These are phyloP conservation scores for Talaromyces funiculosus DNA, from an alignment of 2,329 filamentous ascomycete species.

Conservation along the genomic window DNA sequence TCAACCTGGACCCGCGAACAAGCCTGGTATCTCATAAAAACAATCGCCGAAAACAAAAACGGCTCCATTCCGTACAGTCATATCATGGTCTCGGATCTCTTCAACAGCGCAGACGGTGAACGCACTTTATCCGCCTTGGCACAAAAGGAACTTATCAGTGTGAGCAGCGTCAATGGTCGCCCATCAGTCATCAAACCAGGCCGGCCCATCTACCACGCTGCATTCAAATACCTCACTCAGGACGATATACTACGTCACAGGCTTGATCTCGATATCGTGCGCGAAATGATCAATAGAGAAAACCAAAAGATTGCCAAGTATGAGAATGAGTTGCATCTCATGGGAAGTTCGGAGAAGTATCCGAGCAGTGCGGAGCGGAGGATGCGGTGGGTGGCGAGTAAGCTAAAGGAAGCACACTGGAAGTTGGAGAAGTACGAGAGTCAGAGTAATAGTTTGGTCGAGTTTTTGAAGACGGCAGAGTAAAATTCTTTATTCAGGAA, in stretches of 20 bases:
- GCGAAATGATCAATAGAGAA: conserved; percentile 66
- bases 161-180: conserved; percentile 67
- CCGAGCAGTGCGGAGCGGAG: conserved; percentile 62
- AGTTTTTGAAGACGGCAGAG: conserved; percentile 48
- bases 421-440: conserved; percentile 70
- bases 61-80: conserved; percentile 72
- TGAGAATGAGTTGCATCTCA: conserved; percentile 67
- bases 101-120: conserved; percentile 64
- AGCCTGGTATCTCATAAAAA: conserved; percentile 82
- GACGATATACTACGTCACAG: conserved; percentile 69
- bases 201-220: conserved; percentile 78
- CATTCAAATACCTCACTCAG: conserved; percentile 65
- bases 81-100: conserved; percentile 69
- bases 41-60: conserved; percentile 61
- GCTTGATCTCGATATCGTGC: conserved; percentile 66
- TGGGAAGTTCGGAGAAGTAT: conserved; percentile 66
- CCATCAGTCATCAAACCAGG: conserved; percentile 73
- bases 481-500: background rate
- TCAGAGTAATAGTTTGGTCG: conserved; percentile 67
- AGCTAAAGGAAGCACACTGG: conserved; percentile 66
- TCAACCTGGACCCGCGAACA: conserved; percentile 72
- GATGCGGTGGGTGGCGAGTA: conserved; percentile 65
- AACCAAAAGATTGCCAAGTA: conserved; percentile 68
- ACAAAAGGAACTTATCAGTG: conserved; percentile 76
- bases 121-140: conserved; percentile 72